Base-by-base conservation (phyloP, 768 basidiomycete genomes). In the Chalciporus pseudorubinellus region DNA sequence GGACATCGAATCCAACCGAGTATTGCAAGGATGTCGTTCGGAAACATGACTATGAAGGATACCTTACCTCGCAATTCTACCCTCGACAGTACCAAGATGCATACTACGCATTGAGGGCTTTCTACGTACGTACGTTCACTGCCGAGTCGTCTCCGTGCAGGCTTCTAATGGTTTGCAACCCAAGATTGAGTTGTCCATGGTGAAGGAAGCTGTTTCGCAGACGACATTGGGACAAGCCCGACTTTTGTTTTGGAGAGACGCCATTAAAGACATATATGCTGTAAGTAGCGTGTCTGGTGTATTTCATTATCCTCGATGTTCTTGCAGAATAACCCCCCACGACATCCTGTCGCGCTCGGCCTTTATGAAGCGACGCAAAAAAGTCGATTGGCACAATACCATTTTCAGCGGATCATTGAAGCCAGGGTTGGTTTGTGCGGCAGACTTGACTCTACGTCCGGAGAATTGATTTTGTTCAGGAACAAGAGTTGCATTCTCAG, bases 161-260 rank as follows among this genome's bases (percentile, higher is more conserved):
- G 1, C 11, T 42, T 34, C 52, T 70, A 33, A 66, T 31, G 5
- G 28, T 36, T 42, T 26, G 5, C 21, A n/a, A 42, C 45, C 16
- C 13, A 39, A 91, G 87, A 80, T 88, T 48, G 91, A 93, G 65
- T 69, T 92, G 48, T 85, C 90, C 10, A 86, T 74, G 64, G 70
- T 91, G 16, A 87, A 85, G 66, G 92, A 94, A 54, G 73, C 77
- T 34, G 86, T 89, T 13, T 88, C 89, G 16, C 87, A 85, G 52
- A 64, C 80, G 31, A 74, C 79, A 34, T 82, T 93, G 50, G 91
- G 89, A n/a, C 81, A 83, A 65, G 89, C 92, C 78, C 78, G 89
- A 57, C 80, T 91, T 74, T 85, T 92, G 64, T 93, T 92, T 65
- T 94, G 91, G 91, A 80, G 82, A 59, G 89, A 94, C 62, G 83